Percentiles rank a stretch among this genome's conserved stretches.
These are phyloP conservation scores for Sphenostylis stenocarpa DNA, from an alignment of 306 rosid genomes.

Conservation along the genomic window DNA sequence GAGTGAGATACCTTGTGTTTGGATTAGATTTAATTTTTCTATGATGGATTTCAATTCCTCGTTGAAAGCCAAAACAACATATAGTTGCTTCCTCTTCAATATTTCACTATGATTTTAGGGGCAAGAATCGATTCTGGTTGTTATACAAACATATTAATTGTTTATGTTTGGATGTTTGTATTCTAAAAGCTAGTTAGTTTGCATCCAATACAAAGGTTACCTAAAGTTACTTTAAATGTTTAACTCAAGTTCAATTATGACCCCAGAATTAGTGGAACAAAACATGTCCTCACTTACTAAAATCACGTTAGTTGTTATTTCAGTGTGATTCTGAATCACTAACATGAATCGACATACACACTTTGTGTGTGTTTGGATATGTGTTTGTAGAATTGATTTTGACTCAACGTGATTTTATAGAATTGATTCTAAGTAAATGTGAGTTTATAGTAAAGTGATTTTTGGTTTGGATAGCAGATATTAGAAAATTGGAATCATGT, in stretches of 20 bases:
- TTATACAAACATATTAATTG: not conserved
- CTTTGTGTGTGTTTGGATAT: not conserved
- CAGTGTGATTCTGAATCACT: not conserved
- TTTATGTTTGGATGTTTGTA: not conserved
- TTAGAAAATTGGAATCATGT: not conserved
- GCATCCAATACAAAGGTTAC: not conserved
- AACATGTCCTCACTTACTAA: not conserved
- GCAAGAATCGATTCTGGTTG: too few relatives aligned
- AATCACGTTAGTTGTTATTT: not conserved
- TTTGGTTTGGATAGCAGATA: not conserved
- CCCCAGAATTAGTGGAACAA: not conserved
- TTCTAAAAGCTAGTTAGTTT: not conserved
- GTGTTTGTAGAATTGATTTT: not conserved
- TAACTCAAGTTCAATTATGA: not conserved
- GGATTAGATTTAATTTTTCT: too few relatives aligned
- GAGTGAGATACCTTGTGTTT: not conserved
- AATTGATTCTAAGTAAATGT: not conserved
- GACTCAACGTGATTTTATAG: not conserved
- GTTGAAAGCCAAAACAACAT: too few relatives aligned
- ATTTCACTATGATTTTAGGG: too few relatives aligned
- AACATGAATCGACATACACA: not conserved
- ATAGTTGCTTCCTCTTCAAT: too few relatives aligned
- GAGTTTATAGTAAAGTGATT: not conserved
- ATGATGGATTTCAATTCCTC: too few relatives aligned
- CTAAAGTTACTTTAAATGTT: not conserved